phyloP scores from a whole-genome alignment of 1,284 basidiomycete species.

The Malassezia caprae region DNA sequence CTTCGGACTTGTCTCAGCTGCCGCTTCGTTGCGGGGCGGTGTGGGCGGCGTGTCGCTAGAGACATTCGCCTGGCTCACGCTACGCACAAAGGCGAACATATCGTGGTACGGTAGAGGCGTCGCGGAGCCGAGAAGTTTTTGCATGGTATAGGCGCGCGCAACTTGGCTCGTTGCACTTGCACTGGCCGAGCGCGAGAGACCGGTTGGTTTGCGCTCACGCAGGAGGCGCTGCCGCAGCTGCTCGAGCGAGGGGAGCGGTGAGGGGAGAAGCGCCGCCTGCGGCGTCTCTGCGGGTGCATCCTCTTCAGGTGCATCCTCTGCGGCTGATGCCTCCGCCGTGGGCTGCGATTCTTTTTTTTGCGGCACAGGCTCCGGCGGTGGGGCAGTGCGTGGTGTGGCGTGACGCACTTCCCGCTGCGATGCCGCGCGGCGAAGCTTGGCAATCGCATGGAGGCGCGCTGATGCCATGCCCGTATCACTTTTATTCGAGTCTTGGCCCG shows the following conservation, averaged over 20 bases:
- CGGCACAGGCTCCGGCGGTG: background rate
- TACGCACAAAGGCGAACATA: constrained; percentile 13
- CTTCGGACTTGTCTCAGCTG: background rate
- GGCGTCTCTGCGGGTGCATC: background rate
- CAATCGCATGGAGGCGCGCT: constrained; percentile 10
- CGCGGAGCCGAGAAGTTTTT: constrained; percentile 39
- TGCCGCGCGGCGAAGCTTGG: constrained; percentile 15
- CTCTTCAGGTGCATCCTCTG: background rate
- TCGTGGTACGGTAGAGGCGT: constrained; percentile 12
- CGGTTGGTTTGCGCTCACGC: constrained; percentile 31
- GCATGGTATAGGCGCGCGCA: constrained; percentile 41
- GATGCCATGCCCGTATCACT: background rate
- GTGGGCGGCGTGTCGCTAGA: background rate
- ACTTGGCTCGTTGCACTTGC: constrained; percentile 40
- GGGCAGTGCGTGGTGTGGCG: background rate
- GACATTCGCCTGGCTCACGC: constrained; percentile 13
- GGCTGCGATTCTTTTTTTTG: background rate
- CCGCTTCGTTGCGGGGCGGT: background rate
- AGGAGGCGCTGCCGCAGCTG: constrained; percentile 40
- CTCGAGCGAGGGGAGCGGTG: constrained; percentile 40
- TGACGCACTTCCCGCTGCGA: constrained; percentile 14
- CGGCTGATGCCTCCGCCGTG: too few relatives aligned
- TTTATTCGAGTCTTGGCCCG: background rate
- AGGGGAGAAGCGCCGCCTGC: background rate
- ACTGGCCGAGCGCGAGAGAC: constrained; percentile 32